Conservation (phyloP, 441 rosid species). For the Flueggea neowawraea region DNA sequence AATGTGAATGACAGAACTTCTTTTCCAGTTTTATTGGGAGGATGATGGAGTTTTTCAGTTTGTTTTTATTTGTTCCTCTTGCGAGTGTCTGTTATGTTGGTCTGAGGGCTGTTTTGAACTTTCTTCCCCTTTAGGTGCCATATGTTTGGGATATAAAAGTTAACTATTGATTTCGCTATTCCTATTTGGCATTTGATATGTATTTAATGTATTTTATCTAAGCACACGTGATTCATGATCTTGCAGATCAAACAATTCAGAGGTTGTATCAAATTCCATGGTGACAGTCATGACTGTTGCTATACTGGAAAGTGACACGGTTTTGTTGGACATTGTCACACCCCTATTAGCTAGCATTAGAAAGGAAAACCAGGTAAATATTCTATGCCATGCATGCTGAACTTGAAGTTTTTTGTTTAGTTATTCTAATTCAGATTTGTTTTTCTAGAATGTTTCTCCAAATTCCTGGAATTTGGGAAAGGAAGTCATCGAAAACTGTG, state of each 20-base stretch:
- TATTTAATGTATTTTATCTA: not conserved
- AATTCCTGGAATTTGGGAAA: slow-evolving; percentile 59
- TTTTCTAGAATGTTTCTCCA: slow-evolving; percentile 43
- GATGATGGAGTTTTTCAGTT: too few species aligned
- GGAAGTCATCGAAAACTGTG: slow-evolving; percentile 57
- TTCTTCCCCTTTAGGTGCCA: too few species aligned
- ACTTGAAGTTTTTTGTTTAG: slow-evolving; percentile 5
- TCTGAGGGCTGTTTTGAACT: too few species aligned
- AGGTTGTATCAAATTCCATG: slow-evolving; percentile 47
- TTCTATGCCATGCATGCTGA: too few species aligned
- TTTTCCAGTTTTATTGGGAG: too few species aligned
- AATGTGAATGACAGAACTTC: too few species aligned
- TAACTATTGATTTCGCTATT: too few species aligned
- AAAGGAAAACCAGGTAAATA: slow-evolving; percentile 54
- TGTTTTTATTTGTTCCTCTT: too few species aligned
- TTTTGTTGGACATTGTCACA: slow-evolving; percentile 44
- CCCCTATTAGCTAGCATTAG: slow-evolving; percentile 54
- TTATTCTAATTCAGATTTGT: slow-evolving; percentile 14
- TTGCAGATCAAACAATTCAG: slow-evolving; percentile 49
- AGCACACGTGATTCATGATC: not conserved
- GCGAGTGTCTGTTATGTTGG: too few species aligned
- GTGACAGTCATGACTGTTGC: slow-evolving; percentile 56
- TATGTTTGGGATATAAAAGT: too few species aligned
- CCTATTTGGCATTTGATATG: not conserved
- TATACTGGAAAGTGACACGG: slow-evolving; percentile 58